Percentiles rank a stretch among this genome's conserved stretches.
phyloP scores from a whole-genome alignment of 345 rosid genomes.

The Xanthoceras sorbifolium region DNA sequence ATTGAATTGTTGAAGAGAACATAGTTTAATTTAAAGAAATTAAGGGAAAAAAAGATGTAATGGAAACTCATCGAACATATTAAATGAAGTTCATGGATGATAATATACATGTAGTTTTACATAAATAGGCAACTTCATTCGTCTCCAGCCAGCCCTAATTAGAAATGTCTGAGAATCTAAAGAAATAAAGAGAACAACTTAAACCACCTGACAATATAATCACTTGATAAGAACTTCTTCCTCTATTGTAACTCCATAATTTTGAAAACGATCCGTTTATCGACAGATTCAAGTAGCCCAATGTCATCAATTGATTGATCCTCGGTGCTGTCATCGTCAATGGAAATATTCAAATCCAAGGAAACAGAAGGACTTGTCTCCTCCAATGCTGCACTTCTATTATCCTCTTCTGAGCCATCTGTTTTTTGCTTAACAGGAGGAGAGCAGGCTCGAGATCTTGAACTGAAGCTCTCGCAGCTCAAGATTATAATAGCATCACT shows the following conservation, averaged over 20 bases:
- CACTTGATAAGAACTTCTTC: not conserved
- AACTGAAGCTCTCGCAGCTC: constrained; percentile 72
- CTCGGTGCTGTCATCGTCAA: constrained; percentile 45
- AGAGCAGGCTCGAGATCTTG: constrained; percentile 74
- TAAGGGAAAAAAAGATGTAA: not conserved
- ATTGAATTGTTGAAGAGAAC: not conserved
- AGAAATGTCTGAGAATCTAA: constrained; percentile 18
- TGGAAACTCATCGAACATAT: constrained; percentile 9
- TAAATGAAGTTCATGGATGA: constrained; percentile 21
- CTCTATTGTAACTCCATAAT: constrained; percentile 32
- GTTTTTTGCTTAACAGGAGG: constrained; percentile 47
- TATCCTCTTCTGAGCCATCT: constrained; percentile 37
- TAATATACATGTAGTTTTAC: constrained; percentile 43
- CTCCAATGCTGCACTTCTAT: constrained; percentile 20
- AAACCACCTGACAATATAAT: not conserved
- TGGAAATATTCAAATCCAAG: constrained; percentile 73
- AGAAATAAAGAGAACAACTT: not conserved
- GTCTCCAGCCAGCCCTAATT: not conserved
- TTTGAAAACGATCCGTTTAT: constrained; percentile 57
- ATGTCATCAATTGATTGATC: constrained; percentile 56
- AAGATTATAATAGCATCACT: constrained; percentile 74
- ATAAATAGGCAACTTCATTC: constrained; percentile 14
- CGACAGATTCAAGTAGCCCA: constrained; percentile 76
- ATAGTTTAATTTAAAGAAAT: not conserved
- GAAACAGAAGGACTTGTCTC: constrained; percentile 45